A percentile compares a stretch with the other conserved stretches of the same genome.
These are phyloP conservation scores for Verbena officinalis DNA, from an alignment of 257 asterid species.

Conservation along the genomic window DNA sequence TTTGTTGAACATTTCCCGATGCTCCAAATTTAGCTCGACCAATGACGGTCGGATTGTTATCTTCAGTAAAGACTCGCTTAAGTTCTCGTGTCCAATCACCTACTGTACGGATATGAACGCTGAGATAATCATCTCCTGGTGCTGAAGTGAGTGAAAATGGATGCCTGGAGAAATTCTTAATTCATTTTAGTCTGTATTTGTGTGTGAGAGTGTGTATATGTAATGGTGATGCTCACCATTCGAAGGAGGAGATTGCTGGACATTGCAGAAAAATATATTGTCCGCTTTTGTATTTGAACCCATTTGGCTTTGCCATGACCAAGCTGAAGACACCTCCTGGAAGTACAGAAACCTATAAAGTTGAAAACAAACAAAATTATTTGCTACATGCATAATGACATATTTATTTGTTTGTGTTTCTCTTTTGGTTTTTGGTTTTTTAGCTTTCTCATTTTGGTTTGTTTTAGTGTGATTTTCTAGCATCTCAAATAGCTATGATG, in stretches of 20 bases:
- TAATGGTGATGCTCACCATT: conserved; percentile 55
- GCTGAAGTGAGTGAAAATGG: conserved; percentile 98
- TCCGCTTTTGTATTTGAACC: conserved; percentile 88
- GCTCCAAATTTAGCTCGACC: conserved; percentile 71
- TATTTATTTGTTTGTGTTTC: background rate
- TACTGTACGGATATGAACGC: conserved; percentile 85
- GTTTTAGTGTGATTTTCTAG: background rate
- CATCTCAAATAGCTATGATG: background rate
- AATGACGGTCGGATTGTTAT: conserved; percentile 51
- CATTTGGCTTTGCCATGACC: conserved; percentile 80
- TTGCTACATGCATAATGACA: background rate
- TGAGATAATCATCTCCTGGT: conserved; percentile 82
- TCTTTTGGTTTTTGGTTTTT: background rate
- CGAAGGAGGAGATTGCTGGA: conserved; percentile 82
- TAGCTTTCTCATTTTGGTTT: background rate
- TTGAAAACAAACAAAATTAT: conserved; percentile 20
- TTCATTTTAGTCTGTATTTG: conserved; percentile 33
- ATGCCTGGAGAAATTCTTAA: conserved; percentile 61
- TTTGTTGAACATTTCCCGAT: conserved; percentile 52
- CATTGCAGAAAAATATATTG: conserved; percentile 83
- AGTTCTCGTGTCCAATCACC: conserved; percentile 72
- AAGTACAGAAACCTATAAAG: conserved; percentile 78
- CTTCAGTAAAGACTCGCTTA: conserved; percentile 74
- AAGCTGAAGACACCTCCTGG: conserved; percentile 96
- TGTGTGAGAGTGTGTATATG: background rate